Conservation (phyloP, 1,284 basidiomycete genomes). For the Puccinia sorghi region DNA sequence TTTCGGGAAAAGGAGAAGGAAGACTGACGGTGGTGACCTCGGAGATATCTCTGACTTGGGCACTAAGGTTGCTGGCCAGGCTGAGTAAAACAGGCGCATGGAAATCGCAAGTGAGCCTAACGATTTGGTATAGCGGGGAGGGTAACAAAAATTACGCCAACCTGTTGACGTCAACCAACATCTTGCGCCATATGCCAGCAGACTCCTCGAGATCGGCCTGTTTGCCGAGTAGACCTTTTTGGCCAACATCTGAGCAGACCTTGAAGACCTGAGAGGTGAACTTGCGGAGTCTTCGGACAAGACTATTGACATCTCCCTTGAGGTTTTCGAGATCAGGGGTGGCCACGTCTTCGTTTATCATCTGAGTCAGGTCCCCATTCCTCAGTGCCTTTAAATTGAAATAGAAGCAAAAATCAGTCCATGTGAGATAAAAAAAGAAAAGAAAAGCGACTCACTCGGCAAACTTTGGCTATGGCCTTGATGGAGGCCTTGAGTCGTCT, state of each 20-base stretch:
- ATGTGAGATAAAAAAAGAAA: not conserved
- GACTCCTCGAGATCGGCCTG: conserved; percentile 49
- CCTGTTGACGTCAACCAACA: conserved; percentile 49
- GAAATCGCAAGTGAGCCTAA: too few species aligned
- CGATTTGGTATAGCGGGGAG: too few species aligned
- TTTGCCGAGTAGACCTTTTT: conserved; percentile 46
- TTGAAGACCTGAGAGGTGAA: conserved; percentile 50
- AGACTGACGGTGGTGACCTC: conserved; percentile 42
- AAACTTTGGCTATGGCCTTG: conserved; percentile 50
- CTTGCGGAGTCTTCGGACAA: conserved; percentile 34
- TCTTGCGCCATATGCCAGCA: conserved; percentile 48
- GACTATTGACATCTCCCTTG: conserved; percentile 46
- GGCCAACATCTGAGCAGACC: conserved; percentile 46
- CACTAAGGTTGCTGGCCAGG: conserved; percentile 47
- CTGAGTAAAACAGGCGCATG: too few species aligned
- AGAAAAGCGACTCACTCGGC: conserved; percentile 30
- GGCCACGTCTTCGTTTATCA: conserved; percentile 49
- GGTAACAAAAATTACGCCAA: not conserved
- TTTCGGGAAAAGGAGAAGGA: not conserved
- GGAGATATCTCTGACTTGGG: conserved; percentile 47
- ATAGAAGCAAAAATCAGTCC: not conserved
- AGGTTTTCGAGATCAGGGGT: conserved; percentile 46
- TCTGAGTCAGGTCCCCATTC: conserved; percentile 47
- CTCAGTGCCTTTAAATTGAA: conserved; percentile 22
- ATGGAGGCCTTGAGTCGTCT: conserved; percentile 46